Percentiles rank a stretch among this genome's conserved stretches.
Conservation (phyloP, 2,329 filamentous ascomycete species). For the Trichoderma guizhouense region DNA sequence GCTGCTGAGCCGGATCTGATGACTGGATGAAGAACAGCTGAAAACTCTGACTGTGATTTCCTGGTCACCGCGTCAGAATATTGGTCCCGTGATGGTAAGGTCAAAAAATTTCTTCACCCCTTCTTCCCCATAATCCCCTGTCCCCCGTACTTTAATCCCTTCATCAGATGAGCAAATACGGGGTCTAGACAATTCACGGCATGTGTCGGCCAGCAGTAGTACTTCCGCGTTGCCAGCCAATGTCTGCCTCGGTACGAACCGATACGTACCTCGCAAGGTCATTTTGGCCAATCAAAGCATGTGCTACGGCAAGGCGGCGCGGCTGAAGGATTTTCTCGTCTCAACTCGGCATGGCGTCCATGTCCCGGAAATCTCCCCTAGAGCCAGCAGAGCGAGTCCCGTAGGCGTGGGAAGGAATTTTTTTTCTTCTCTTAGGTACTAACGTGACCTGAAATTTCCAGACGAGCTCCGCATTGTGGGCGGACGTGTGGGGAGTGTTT, state of each 20-base stretch:
- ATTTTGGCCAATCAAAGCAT: neutral
- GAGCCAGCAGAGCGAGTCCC: neutral
- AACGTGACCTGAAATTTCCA: slow-evolving; percentile 14
- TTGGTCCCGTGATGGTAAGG: slow-evolving; percentile 12
- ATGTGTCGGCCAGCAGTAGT: neutral
- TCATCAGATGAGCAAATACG: slow-evolving; percentile 18
- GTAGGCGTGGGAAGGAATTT: neutral
- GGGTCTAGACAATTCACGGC: slow-evolving; percentile 4
- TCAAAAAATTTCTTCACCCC: neutral
- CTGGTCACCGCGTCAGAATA: neutral
- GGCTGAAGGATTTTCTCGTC: slow-evolving; percentile 4
- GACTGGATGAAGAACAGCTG: neutral
- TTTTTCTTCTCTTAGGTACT: neutral
- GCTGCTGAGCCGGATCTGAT: slow-evolving; percentile 13
- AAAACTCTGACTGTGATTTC: neutral
- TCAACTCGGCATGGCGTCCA: neutral
- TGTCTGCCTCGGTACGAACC: neutral
- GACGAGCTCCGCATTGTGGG: slow-evolving; percentile 12
- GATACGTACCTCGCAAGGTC: neutral
- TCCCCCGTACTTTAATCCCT: slow-evolving; percentile 11
- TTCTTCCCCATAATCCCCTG: slow-evolving; percentile 10
- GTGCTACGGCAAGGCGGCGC: neutral
- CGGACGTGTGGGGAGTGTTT: slow-evolving; percentile 12
- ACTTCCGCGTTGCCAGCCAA: neutral
- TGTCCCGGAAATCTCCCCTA: slow-evolving; percentile 1